These are phyloP conservation scores for Rhizophlyctis rosea DNA, from an alignment of 192 early-diverging fungal genomes.

Conservation along the genomic window DNA sequence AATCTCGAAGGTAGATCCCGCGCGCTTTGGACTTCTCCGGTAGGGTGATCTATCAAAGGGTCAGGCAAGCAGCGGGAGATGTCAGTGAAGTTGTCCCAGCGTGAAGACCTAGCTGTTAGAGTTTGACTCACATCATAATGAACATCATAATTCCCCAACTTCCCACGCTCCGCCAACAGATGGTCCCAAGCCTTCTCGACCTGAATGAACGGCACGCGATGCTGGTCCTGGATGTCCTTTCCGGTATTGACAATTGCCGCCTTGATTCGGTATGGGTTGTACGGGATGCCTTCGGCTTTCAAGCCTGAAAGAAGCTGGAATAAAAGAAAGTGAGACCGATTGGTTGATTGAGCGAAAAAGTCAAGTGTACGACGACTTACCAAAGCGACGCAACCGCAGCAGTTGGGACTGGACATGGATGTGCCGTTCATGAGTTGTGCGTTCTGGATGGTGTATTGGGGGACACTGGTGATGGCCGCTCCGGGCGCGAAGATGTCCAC, in stretches of 20 bases:
- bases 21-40: slow-evolving; percentile 38
- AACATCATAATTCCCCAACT: slow-evolving; percentile 52
- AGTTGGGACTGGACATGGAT: slow-evolving; percentile 90
- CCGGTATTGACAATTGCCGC: slow-evolving; percentile 71
- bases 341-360: no score
- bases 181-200: slow-evolving; percentile 84
- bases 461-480: slow-evolving; percentile 86
- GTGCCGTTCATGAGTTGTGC: slow-evolving; percentile 88
- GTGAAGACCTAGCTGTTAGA: slow-evolving; percentile 8
- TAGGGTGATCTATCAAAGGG: slow-evolving; percentile 2
- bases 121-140: slow-evolving; percentile 62
- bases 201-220: slow-evolving; percentile 80
- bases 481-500: slow-evolving; percentile 66
- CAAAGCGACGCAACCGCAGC: slow-evolving; percentile 81
- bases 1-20: slow-evolving; percentile 87
- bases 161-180: slow-evolving; percentile 29
- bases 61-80: neutral
- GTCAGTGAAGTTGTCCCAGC: neutral
- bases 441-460: slow-evolving; percentile 70
- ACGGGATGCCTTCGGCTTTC: slow-evolving; percentile 62
- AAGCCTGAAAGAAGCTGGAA: slow-evolving; percentile 72
- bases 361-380: no score
- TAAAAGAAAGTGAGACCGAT: slow-evolving; percentile 9
- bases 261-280: slow-evolving; percentile 83
- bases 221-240: slow-evolving; percentile 75